Evolutionary conservation across 225 moss, liverwort and hornwort species (phyloP), one percentile per base, ranked within the genome.

Genomic region (Rhytidiadelphus loreus): DNA sequence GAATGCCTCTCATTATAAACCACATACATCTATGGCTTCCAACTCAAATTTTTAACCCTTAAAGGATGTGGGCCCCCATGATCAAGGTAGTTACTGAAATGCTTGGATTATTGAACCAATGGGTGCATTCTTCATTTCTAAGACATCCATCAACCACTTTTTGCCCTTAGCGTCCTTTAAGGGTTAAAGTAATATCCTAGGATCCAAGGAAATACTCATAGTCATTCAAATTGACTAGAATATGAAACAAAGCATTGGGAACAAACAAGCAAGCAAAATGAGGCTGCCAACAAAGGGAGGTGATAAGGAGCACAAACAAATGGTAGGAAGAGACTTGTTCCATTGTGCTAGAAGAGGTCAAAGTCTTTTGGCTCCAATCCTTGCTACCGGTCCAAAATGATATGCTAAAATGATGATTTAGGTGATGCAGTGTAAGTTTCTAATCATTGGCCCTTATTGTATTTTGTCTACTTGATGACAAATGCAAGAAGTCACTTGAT

Each of bases 291-390:
- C 16, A 72, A 16, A 16, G 6, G 17, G 39, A 72, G 29, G 28
- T 6, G 6, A 16, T 44, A 71, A 43, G 0, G 41, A 43, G 8
- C 5, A 43, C 41, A 43, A 43, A 26, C 26, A 72, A 3, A 72
- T 44, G 29, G 44, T 17, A 72, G 9, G 5, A 11, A 14, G 17
- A 6, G 2, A 3, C 11, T 16, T 43, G 1, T 28, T 44, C 16
- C 7, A 28, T 72, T 3, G 16, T 0, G 0, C 9, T 6, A 72
- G 10, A 72, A 29, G 17, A 15, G 0, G 25, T 4, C 1, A 1
- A 43, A 9, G 29, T 71, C 44, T 65, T 37, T 37, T 65, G 20
- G 5, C 37, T 37, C 20, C 11, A 37, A 37, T 37, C 20, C 37
- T 37, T 65, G 14, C 65, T 65, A 20, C 20, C 2, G 1, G 3